A percentile compares a stretch with the other conserved stretches of the same genome.
phyloP scores from a whole-genome alignment of 148 eudicot genomes.

The Chenopodium album region DNA sequence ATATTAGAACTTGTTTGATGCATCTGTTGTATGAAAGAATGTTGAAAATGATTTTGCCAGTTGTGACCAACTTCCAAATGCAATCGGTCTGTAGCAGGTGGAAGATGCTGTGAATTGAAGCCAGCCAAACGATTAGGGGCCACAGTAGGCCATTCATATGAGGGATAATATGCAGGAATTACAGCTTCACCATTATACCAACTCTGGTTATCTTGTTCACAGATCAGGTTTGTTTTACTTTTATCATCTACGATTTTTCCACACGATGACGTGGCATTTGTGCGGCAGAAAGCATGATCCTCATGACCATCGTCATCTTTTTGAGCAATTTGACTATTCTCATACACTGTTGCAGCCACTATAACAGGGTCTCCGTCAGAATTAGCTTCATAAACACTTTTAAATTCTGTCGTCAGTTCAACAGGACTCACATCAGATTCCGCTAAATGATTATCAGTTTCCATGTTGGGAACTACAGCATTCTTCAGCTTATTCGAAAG shows the following conservation, averaged over 20 bases:
- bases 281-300: conserved; percentile 30
- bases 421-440: conserved; percentile 32
- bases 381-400: conserved; percentile 27
- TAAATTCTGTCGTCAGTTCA: conserved; percentile 23
- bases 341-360: conserved; percentile 25
- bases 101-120: conserved; percentile 59
- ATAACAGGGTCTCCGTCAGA: conserved; percentile 24
- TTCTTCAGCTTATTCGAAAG: conserved; percentile 22
- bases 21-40: conserved; percentile 54
- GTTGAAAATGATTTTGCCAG: conserved; percentile 68
- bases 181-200: conserved; percentile 40
- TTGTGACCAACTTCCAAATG: conserved; percentile 94
- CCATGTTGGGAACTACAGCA: conserved; percentile 23
- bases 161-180: conserved; percentile 53
- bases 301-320: conserved; percentile 25
- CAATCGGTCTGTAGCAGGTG: conserved; percentile 90
- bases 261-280: conserved; percentile 31
- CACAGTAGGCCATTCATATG: conserved; percentile 93
- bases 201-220: conserved; percentile 43
- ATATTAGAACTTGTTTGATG: conserved; percentile 62
- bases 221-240: conserved; percentile 36
- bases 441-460: conserved; percentile 23
- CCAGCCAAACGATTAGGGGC: conserved; percentile 63
- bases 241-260: conserved; percentile 36
- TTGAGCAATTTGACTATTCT: conserved; percentile 9